Base-by-base conservation (phyloP, 352 stramenopile genomes). In the Phytophthora nicotianae region DNA sequence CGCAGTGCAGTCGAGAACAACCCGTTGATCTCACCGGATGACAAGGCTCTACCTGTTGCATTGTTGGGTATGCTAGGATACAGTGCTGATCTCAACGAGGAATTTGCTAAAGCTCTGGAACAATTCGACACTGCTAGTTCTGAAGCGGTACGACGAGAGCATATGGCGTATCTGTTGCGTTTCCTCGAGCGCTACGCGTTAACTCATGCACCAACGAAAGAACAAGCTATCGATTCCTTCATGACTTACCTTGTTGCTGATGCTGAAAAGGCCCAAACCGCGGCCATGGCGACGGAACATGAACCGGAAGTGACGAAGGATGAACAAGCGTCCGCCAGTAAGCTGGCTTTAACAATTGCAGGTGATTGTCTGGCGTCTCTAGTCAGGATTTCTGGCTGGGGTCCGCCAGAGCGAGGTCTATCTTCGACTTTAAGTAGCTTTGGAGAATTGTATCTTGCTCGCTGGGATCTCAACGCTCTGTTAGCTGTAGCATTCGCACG, bases 31-130 rank as follows among this genome's bases (percentile, higher is more conserved):
- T 58, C 63, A 0, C 54, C 72, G 0, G 66, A 68, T 3, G 76
- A 89, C 50, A 91, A 93, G 43, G 65, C 79, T 4, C 51, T 90
- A 7, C 68, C 74, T 9, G 77, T 90, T 1, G 74, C 84, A 6
- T 76, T 93, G 19, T 48, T 93, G 10, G 79, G 79, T 27, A 58
- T 93, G 27, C 66, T 93, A 1, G 84, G 84, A 0, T 93, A 88
- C 62, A 90, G 80, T 16, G 65, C 81, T 0, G 81, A 93, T 54
- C 56, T 93, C 8, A 90, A 88, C 29, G 74, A 74, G 23, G 84
- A 90, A 29, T 89, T 91, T 24, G 68, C 69, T 14, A 50, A 68
- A 9, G 74, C 74, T 1, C 65, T 93, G 4, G 43, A 77, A 2
- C 66, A 74, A 5, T 85, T 88, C 24, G 57, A 68, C 33, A 52